Conservation (phyloP, 2,329 filamentous ascomycete genomes). For the Penicillium hesseltinei region DNA sequence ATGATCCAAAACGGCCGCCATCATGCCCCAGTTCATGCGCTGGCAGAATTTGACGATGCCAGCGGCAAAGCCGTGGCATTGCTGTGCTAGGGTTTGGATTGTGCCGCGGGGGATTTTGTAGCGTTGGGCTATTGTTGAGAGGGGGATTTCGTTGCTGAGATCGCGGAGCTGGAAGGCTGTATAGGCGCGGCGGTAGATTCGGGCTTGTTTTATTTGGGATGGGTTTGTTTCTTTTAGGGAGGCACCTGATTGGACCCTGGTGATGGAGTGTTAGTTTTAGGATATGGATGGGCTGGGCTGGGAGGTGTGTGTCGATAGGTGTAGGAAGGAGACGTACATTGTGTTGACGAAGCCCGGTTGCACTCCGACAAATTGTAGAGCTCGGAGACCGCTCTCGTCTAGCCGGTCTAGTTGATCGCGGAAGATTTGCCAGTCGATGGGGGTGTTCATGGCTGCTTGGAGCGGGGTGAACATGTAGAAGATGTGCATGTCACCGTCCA, state of each 20-base stretch:
- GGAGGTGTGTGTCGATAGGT: not conserved
- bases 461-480: conserved; percentile 76
- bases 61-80: conserved; percentile 73
- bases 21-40: conserved; percentile 72
- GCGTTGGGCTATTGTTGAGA: conserved; percentile 67
- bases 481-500: conserved; percentile 78
- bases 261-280: conserved; percentile 5
- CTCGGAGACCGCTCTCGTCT: conserved; percentile 69
- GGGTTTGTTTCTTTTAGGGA: conserved; percentile 61
- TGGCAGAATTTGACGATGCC: conserved; percentile 79
- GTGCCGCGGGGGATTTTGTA: conserved; percentile 68
- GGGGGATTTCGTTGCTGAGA: conserved; percentile 71
- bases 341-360: conserved; percentile 65
- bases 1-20: conserved; percentile 70
- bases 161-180: conserved; percentile 74
- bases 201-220: conserved; percentile 59
- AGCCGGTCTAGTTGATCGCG: conserved; percentile 67
- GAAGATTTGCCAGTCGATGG: conserved; percentile 71
- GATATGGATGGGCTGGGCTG: not conserved
- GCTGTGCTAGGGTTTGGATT: conserved; percentile 70
- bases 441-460: conserved; percentile 47
- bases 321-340: conserved; percentile 48
- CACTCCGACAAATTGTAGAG: conserved; percentile 66
- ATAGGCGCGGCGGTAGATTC: conserved; percentile 71
- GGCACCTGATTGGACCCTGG: conserved; percentile 63